Percentiles rank a stretch among this genome's conserved stretches.
phyloP scores from a whole-genome alignment of 768 basidiomycete genomes.

The Paxillus rubicundulus region DNA sequence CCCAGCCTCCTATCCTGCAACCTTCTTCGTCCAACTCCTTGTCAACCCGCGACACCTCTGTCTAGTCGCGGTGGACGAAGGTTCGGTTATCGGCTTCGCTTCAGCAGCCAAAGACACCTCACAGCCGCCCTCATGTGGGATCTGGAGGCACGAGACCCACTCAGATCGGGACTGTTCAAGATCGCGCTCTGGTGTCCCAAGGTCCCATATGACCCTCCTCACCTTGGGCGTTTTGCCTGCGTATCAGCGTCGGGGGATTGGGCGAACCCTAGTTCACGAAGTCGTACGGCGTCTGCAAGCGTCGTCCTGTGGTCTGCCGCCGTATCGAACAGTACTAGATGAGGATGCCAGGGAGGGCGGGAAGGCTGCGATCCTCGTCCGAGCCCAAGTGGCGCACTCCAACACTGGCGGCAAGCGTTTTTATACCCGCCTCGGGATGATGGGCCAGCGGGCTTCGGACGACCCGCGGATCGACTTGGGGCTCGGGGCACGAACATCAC shows the following conservation, averaged over 20 bases:
- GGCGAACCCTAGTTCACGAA: conserved; percentile 27
- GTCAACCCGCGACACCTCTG: conserved; percentile 30
- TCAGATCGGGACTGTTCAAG: conserved; percentile 2
- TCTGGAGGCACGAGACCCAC: neutral
- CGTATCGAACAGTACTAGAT: neutral
- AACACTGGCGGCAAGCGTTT: conserved; percentile 27
- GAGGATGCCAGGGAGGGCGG: neutral
- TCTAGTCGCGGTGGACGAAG: conserved; percentile 24
- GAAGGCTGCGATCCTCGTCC: conserved; percentile 22
- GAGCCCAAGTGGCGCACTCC: conserved; percentile 26
- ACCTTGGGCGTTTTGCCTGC: conserved; percentile 29
- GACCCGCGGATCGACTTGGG: conserved; percentile 13
- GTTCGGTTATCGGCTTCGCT: conserved; percentile 25
- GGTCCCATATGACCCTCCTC: conserved; percentile 23
- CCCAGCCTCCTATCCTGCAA: conserved; percentile 24
- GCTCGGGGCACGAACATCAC: conserved; percentile 15
- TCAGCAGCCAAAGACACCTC: conserved; percentile 21
- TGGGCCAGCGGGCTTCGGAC: conserved; percentile 15
- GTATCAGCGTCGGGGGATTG: conserved; percentile 29
- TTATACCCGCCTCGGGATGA: conserved; percentile 30
- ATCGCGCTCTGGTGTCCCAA: conserved; percentile 9
- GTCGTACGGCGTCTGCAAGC: conserved; percentile 27
- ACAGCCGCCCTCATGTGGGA: neutral
- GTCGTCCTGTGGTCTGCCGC: neutral
- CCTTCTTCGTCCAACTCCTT: conserved; percentile 34